These are phyloP conservation scores for Aurifilum marmelostoma DNA, from an alignment of 2,329 filamentous ascomycete species.

Conservation along the genomic window DNA sequence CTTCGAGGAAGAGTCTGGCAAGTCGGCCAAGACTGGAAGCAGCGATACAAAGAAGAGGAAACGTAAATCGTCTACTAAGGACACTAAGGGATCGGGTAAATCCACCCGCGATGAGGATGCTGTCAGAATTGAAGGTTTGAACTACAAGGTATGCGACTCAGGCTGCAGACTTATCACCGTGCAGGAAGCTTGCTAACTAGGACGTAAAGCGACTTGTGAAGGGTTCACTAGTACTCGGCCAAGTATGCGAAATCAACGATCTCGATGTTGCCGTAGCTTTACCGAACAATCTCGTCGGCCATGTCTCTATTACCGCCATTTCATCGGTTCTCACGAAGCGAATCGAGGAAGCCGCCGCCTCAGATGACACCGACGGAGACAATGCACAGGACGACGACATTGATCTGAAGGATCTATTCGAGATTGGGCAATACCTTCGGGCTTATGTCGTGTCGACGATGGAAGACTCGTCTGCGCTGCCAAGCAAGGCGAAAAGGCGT, in stretches of 20 bases:
- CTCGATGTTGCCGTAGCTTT: conserved; percentile 81
- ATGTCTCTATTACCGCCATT: conserved; percentile 88
- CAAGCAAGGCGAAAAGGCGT: conserved; percentile 71
- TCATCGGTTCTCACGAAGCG: conserved; percentile 78
- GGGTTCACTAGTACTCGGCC: conserved; percentile 86
- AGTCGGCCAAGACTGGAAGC: conserved; percentile 48
- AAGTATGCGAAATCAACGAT: conserved; percentile 78
- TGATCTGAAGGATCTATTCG: conserved; percentile 75
- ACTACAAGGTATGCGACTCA: conserved; percentile 71
- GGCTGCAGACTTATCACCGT: conserved; percentile 25
- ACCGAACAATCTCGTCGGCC: conserved; percentile 90
- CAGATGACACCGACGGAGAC: conserved; percentile 59
- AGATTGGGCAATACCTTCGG: conserved; percentile 84
- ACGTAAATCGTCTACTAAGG: conserved; percentile 56
- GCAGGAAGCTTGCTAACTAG: conserved; percentile 15
- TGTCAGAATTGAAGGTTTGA: conserved; percentile 82
- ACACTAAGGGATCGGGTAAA: conserved; percentile 53
- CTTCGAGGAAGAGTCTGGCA: conserved; percentile 75
- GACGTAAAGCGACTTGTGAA: conserved; percentile 71
- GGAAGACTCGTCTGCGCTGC: conserved; percentile 58
- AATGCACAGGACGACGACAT: conserved; percentile 60
- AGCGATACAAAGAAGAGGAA: conserved; percentile 58
- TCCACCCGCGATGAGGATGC: conserved; percentile 54
- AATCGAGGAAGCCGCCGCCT: conserved; percentile 69
- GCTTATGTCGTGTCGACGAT: conserved; percentile 80